phyloP scores from a whole-genome alignment of 495 filamentous ascomycete species.

The Penicillium cinerascens region DNA sequence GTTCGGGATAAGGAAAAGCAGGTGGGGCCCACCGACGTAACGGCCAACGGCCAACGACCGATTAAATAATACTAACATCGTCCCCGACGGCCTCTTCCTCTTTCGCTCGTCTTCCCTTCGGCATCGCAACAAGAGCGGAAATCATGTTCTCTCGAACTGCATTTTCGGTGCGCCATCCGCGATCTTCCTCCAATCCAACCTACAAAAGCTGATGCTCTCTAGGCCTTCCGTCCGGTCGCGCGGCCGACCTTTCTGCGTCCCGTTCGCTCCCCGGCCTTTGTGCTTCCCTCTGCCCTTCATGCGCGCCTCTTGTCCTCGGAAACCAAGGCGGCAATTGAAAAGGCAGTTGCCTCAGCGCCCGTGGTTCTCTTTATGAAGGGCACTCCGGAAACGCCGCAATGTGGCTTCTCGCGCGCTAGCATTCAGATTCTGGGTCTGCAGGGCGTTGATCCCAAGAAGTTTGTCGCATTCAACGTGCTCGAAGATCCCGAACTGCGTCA shows the following conservation, averaged over 20 bases:
- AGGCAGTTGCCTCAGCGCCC: conserved; percentile 76
- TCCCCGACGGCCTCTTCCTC: neutral
- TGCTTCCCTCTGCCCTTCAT: conserved; percentile 32
- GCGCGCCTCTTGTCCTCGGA: conserved; percentile 72
- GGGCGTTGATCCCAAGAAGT: conserved; percentile 94
- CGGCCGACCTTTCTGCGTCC: conserved; percentile 26
- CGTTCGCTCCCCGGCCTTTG: conserved; percentile 25
- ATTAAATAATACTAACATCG: conserved; percentile 7
- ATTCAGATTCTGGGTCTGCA: conserved; percentile 94
- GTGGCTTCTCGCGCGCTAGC: conserved; percentile 91
- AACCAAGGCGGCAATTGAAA: conserved; percentile 76
- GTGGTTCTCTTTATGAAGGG: conserved; percentile 99
- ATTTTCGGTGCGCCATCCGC: conserved; percentile 28
- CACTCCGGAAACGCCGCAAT: conserved; percentile 95
- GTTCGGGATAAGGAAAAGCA: neutral
- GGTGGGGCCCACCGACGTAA: conserved; percentile 5
- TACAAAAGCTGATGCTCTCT: conserved; percentile 2
- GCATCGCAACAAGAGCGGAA: neutral
- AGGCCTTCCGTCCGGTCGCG: conserved; percentile 40
- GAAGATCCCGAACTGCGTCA: conserved; percentile 83
- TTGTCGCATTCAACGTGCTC: conserved; percentile 93
- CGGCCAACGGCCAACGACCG: conserved; percentile 1
- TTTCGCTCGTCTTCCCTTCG: neutral
- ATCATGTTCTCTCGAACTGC: conserved; percentile 40
- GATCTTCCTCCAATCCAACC: neutral